Conservation (phyloP, 2,329 filamentous ascomycete species). For the Juglanconis sp. region DNA sequence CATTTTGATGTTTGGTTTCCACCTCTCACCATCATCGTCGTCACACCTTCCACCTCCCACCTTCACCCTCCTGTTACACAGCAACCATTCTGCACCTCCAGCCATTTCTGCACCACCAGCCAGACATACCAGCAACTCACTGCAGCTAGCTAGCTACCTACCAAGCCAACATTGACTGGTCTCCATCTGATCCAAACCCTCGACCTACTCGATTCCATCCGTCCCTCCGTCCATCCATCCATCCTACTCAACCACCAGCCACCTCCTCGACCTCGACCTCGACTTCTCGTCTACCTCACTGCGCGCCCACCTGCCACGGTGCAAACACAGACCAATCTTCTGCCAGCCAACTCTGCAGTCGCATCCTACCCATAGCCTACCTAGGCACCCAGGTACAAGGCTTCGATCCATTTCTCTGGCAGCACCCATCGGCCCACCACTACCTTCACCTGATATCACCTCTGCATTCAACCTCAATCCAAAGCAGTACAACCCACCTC, state of each 20-base stretch:
- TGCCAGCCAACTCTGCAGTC: too few species aligned
- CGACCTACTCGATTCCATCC: too few species aligned
- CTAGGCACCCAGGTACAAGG: too few species aligned
- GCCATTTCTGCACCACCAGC: background rate
- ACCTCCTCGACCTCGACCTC: background rate
- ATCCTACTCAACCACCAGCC: background rate
- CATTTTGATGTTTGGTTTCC: constrained; percentile 1
- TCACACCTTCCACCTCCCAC: background rate
- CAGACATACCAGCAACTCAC: background rate
- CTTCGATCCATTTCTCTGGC: too few species aligned
- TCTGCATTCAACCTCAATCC: background rate
- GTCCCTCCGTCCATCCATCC: background rate
- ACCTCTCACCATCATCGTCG: background rate
- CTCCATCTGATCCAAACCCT: background rate
- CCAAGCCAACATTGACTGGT: background rate
- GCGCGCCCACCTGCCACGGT: background rate
- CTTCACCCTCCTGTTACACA: background rate
- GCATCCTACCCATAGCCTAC: background rate
- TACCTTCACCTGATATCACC: background rate
- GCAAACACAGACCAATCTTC: background rate
- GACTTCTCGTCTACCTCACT: background rate
- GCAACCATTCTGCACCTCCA: background rate
- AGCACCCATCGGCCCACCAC: too few species aligned
- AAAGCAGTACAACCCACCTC: background rate
- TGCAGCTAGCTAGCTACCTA: too few species aligned